Percentiles rank a stretch among this genome's conserved stretches.
phyloP scores from a whole-genome alignment of 768 basidiomycete species.

The Chalciporus chontae region DNA sequence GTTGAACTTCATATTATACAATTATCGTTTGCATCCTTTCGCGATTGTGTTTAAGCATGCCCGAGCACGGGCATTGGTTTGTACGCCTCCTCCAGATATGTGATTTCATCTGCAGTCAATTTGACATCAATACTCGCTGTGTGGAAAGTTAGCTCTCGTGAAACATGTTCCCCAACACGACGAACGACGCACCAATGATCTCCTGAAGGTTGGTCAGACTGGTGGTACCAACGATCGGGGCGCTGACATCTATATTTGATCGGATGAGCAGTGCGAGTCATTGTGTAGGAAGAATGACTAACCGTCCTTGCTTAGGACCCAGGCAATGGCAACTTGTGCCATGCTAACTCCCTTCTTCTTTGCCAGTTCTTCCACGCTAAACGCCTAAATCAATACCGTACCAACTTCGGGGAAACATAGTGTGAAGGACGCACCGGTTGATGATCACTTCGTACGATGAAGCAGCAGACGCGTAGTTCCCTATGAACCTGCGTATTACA shows the following conservation, averaged over 20 bases:
- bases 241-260: conserved; percentile 29
- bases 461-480: conserved; percentile 21
- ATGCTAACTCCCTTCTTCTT: conserved; percentile 36
- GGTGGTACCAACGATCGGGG: conserved; percentile 45
- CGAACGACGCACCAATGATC: conserved; percentile 31
- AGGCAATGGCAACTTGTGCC: conserved; percentile 43
- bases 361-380: conserved; percentile 41
- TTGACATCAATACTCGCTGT: conserved; percentile 38
- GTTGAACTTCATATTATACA: background rate
- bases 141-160: conserved; percentile 2
- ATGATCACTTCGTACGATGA: conserved; percentile 26
- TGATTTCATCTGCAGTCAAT: conserved; percentile 47
- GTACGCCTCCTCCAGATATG: conserved; percentile 45
- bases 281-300: background rate
- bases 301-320: conserved; percentile 34
- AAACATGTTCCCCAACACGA: background rate
- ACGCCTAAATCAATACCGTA: background rate
- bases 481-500: conserved; percentile 18
- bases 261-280: background rate
- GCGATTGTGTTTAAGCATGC: conserved; percentile 20
- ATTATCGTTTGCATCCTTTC: background rate
- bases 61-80: conserved; percentile 38
- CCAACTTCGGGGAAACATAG: too few species aligned
- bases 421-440: conserved; percentile 17
- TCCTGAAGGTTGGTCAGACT: conserved; percentile 39